Conservation (phyloP, 306 rosid genomes). For the Cucumis sativus region DNA sequence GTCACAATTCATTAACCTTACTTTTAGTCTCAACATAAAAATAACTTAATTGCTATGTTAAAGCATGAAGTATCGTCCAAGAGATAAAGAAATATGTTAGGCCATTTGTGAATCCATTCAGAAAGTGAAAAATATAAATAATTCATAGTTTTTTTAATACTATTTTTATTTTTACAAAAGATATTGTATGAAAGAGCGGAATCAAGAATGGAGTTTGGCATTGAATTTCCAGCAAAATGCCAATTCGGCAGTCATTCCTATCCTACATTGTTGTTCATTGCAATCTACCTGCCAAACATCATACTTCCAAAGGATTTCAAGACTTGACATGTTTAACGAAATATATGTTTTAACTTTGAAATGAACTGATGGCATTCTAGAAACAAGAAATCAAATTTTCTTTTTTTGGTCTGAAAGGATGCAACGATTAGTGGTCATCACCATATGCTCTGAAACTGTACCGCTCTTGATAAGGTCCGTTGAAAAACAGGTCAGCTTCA, state of each 20-base stretch:
- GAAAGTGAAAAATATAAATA: too few species aligned
- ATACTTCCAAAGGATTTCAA: neutral
- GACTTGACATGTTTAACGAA: neutral
- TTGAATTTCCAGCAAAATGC: neutral
- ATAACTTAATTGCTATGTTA: too few species aligned
- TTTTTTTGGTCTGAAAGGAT: neutral
- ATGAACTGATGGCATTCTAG: neutral
- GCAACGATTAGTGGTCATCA: constrained; percentile 28
- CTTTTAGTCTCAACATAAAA: too few species aligned
- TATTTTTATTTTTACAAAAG: too few species aligned
- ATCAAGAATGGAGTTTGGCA: neutral
- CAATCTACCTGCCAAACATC: neutral
- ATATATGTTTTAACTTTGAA: neutral
- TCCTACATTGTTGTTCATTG: neutral
- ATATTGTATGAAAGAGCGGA: too few species aligned
- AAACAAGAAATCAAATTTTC: neutral
- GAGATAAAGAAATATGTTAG: too few species aligned
- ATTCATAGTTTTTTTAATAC: too few species aligned
- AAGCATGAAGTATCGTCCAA: too few species aligned
- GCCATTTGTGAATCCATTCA: too few species aligned
- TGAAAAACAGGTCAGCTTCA: constrained; percentile 86
- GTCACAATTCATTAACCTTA: too few species aligned
- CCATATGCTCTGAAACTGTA: constrained; percentile 76
- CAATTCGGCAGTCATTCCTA: neutral
- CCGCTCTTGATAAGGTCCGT: constrained; percentile 76